Base-by-base conservation (phyloP, 148 eudicot genomes). In the Silene latifolia region DNA sequence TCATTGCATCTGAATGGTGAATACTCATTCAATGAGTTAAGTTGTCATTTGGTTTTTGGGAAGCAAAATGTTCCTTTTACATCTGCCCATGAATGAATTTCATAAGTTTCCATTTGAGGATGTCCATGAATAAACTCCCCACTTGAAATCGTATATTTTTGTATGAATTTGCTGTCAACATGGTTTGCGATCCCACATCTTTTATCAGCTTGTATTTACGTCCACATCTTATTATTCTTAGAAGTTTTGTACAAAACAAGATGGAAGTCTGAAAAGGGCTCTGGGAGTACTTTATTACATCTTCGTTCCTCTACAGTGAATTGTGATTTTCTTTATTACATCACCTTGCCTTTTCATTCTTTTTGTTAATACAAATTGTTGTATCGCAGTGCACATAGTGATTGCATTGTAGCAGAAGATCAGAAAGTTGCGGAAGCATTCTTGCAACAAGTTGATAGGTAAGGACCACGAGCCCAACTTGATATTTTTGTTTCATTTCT, bases 371-470 rank as follows among this genome's bases (percentile, higher is more conserved):
- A 13, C 58, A 24, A 35, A 10, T 76, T 72, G 6, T 72, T 75
- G 69, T n/a, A 57, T 83, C 58, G 70, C 94, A 96, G 99, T 86
- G 88, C 90, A 8, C 99, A 96, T 67, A 96, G 98, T 17, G 99
- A 96, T 59, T 83, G 95, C 82, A 83, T 96, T 69, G 80, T 96
- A 18, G 82, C 98, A 74, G 97, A 96, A 81, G 98, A 96, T 78
- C 68, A 62, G 10, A 84, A 88, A 75, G 87, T 83, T 76, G 96
- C 91, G 11, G 93, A 86, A 71, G 63, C 79, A 59, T 96, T 96
- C 80, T 79, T 96, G 77, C 85, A 81, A 57, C 97, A 82, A 85
- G 98, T 96, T 78, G 99, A 96, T 79, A 96, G 99, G 99, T 96
- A 51, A 77, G 56, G 29, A 63, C 63, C 35, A 64, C 21, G 13